Evolutionary conservation across 2,329 filamentous ascomycete species (phyloP), one percentile per base, ranked within the genome.

Genomic region (Colletotrichum camelliae): DNA sequence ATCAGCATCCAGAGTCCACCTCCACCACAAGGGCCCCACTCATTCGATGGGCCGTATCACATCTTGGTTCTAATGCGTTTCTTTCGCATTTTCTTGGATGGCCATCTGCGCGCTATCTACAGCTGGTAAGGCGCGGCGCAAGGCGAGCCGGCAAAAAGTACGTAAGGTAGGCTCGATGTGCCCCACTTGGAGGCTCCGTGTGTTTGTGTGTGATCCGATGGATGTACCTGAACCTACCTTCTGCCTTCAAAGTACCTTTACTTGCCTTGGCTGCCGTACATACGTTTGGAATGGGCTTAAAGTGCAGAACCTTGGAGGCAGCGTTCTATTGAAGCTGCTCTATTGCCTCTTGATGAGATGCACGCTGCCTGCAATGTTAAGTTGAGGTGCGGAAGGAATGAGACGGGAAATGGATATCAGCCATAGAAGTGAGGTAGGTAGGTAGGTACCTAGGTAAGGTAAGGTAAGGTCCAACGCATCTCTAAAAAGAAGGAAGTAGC

Each of bases 41-140:
- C 21, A 64, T 55, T 68, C 16, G 9, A 58, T 10, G 48, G 24
- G 21, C 29, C 58, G 29, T 31, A 48, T 29, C 60, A 61, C 57
- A 58, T 69, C 62, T 67, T 55, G 33, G 55, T 72, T 48, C 78
- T 76, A 72, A 77, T 77, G 77, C 77, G 80, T 80, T 77, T 83
- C 80, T 66, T 35, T n/a, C 81, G 80, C 81, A 81, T 82, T 82
- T 78, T 77, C 77, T 77, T 68, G 33, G 31, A 37, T 58, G 31
- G 31, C 13, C 21, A 13, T 67, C 16, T 57, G 35, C 55, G 55
- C 55, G 48, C 67, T 70, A 57, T 33, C 35, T 52, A 12, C 18
- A 55, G 58, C 16, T 62, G 37, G 35, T 52, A 57, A 70, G 67
- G 16, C 48, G 57, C 67, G 55, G 43, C 65, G 52, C 33, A 57